Conservation (phyloP, 306 rosid genomes). For the Quercus wislizeni region DNA sequence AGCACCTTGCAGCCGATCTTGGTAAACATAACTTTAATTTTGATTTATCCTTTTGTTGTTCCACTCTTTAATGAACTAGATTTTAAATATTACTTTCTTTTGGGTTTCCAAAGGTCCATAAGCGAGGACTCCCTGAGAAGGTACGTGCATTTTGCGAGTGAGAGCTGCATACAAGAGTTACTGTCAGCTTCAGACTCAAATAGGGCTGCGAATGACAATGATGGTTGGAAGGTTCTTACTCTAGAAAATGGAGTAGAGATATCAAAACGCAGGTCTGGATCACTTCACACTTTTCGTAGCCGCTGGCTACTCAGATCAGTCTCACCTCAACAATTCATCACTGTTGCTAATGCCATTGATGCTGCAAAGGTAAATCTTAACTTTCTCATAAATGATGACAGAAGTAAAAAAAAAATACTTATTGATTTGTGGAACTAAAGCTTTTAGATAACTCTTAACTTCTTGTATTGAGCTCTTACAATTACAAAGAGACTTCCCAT, state of each 20-base stretch:
- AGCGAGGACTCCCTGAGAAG: constrained; percentile 82
- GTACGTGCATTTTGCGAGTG: constrained; percentile 75
- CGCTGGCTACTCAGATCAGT: constrained; percentile 73
- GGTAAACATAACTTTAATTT: constrained; percentile 36
- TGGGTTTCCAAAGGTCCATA: constrained; percentile 52
- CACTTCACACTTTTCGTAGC: constrained; percentile 73
- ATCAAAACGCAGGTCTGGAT: constrained; percentile 71
- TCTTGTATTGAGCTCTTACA: too few relatives aligned
- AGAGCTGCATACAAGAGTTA: constrained; percentile 80
- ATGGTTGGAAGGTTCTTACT: constrained; percentile 64
- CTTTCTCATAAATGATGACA: neutral
- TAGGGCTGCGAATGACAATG: constrained; percentile 34
- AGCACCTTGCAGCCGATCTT: constrained; percentile 74
- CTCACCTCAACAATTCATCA: constrained; percentile 71
- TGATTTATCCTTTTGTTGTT: neutral
- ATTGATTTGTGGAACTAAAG: neutral
- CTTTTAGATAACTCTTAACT: too few relatives aligned
- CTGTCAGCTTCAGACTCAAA: constrained; percentile 71
- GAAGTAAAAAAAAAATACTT: neutral
- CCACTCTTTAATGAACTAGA: neutral
- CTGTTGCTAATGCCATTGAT: constrained; percentile 83
- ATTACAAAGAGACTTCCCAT: too few relatives aligned
- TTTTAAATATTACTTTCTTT: constrained; percentile 1
- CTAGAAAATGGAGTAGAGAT: constrained; percentile 78
- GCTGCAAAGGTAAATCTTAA: constrained; percentile 70